A percentile compares a stretch with the other conserved stretches of the same genome.
Evolutionary conservation across 352 stramenopile species (phyloP).

Genomic region (Phytophthora macrochlamydospora): DNA sequence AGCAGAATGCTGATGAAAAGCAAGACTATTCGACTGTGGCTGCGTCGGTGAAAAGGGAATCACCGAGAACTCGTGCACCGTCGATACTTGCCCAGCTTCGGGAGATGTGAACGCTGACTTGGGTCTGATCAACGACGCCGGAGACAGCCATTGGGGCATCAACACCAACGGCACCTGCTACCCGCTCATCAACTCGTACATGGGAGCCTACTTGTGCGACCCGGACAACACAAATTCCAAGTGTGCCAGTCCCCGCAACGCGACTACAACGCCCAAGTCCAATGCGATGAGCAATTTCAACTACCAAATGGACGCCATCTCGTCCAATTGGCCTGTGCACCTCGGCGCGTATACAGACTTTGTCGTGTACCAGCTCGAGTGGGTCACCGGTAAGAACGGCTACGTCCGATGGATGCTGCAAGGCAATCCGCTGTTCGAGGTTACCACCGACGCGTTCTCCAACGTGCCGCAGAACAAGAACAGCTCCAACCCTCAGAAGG

Average conservation of each 20-base stretch:
- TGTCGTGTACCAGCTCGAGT: conserved; percentile 27
- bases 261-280: conserved; percentile 49
- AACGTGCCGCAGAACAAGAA: conserved; percentile 46
- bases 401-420: conserved; percentile 70
- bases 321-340: conserved; percentile 77
- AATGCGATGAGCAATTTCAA: conserved; percentile 44
- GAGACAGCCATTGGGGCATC: too few relatives aligned
- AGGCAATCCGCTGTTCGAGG: conserved; percentile 81
- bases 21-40: conserved; percentile 36
- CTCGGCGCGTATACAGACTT: conserved; percentile 66
- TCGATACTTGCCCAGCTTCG: not conserved
- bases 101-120: not conserved
- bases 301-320: conserved; percentile 40
- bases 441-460: conserved; percentile 54
- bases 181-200: too few relatives aligned
- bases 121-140: too few relatives aligned
- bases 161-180: too few relatives aligned
- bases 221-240: too few relatives aligned
- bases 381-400: conserved; percentile 40
- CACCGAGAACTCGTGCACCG: not conserved
- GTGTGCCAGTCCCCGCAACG: too few relatives aligned
- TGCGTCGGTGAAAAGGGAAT: conserved; percentile 37
- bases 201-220: too few relatives aligned
- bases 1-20: conserved; percentile 14
- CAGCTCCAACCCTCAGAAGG: conserved; percentile 46